phyloP scores from a whole-genome alignment of 768 basidiomycete genomes.

The Galerina sulciceps region DNA sequence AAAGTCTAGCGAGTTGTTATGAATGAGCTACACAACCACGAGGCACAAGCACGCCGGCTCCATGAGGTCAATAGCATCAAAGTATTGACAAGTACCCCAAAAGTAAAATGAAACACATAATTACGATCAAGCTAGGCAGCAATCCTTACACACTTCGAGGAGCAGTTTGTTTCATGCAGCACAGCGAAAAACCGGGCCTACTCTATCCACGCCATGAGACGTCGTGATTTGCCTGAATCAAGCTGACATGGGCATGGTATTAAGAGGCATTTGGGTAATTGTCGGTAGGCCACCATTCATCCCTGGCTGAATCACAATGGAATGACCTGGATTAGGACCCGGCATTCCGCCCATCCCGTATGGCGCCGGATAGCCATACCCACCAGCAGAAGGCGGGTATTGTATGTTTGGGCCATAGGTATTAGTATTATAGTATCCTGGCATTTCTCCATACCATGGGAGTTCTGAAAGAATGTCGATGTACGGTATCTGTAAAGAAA shows the following conservation, averaged over 20 bases:
- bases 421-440: conserved; percentile 59
- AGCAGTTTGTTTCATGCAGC: conserved; percentile 7
- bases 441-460: conserved; percentile 77
- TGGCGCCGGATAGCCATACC: conserved; percentile 27
- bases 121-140: conserved; percentile 5
- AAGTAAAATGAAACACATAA: conserved; percentile 18
- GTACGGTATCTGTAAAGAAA: neutral
- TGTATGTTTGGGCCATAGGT: conserved; percentile 26
- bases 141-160: neutral
- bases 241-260: conserved; percentile 15
- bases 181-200: neutral
- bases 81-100: conserved; percentile 2
- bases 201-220: neutral
- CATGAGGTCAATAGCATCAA: conserved; percentile 21
- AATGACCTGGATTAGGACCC: conserved; percentile 51
- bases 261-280: conserved; percentile 62
- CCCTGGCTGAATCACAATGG: conserved; percentile 72
- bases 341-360: conserved; percentile 22
- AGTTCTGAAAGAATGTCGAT: conserved; percentile 46
- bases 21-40: conserved; percentile 17
- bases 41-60: conserved; percentile 19
- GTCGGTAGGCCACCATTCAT: conserved; percentile 60
- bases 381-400: conserved; percentile 39
- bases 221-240: conserved; percentile 17
- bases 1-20: conserved; percentile 13